Percentiles rank a stretch among this genome's conserved stretches.
These are phyloP conservation scores for Fusarium irregulare DNA, from an alignment of 2,329 filamentous ascomycete species.

Conservation along the genomic window DNA sequence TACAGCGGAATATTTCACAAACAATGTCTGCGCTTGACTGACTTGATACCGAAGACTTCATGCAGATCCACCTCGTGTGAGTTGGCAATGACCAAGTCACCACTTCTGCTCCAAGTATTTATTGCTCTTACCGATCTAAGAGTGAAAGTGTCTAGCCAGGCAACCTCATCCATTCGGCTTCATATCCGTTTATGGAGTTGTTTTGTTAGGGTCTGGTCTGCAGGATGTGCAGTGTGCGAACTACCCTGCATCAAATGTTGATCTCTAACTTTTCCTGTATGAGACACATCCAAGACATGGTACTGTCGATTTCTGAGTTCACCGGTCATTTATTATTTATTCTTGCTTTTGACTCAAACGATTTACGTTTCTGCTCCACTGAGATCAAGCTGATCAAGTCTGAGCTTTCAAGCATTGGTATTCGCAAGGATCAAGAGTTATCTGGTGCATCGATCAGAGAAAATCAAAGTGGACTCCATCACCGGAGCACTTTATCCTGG, in stretches of 20 bases:
- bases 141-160: not conserved
- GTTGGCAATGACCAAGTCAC: not conserved
- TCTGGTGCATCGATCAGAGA: not conserved
- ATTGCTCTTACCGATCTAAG: not conserved
- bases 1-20: not conserved
- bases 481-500: not conserved
- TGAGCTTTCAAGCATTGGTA: not conserved
- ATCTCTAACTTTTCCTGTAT: not conserved
- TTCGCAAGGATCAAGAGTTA: not conserved
- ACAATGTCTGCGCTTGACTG: not conserved
- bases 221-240: conserved; percentile 9
- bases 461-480: not conserved
- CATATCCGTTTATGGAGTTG: not conserved
- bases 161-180: not conserved
- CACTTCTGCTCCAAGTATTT: not conserved
- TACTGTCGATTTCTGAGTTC: not conserved
- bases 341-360: not conserved
- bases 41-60: not conserved
- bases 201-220: not conserved
- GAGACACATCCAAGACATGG: not conserved
- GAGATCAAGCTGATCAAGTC: not conserved
- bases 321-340: not conserved
- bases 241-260: conserved; percentile 28
- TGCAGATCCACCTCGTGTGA: not conserved
- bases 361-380: not conserved